These are phyloP conservation scores for Moricandia arvensis DNA, from an alignment of 345 rosid genomes.

Conservation along the genomic window DNA sequence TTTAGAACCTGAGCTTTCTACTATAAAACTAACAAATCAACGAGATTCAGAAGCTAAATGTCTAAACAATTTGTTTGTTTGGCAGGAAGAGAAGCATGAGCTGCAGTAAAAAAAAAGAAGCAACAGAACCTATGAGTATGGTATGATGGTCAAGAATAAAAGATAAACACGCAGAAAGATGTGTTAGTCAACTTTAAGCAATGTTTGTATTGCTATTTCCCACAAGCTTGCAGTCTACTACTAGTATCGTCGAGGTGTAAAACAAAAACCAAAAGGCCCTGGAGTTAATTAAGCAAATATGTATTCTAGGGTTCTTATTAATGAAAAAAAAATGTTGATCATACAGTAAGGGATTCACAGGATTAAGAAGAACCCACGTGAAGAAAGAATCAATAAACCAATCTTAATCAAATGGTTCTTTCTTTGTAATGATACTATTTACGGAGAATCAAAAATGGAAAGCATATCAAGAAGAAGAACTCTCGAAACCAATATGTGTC, in stretches of 20 bases:
- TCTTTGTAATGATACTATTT: neutral
- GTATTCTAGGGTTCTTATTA: constrained; percentile 24
- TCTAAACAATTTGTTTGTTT: neutral
- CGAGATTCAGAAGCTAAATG: neutral
- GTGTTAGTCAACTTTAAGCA: neutral
- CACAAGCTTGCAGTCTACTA: neutral
- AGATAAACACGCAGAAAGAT: constrained; percentile 11
- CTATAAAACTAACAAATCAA: no score
- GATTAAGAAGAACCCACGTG: neutral
- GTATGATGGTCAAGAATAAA: constrained; percentile 21
- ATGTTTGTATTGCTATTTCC: constrained; percentile 12
- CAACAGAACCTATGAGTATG: neutral
- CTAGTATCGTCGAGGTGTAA: neutral
- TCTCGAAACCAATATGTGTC: constrained; percentile 19
- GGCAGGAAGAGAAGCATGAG: constrained; percentile 60
- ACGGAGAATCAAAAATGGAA: constrained; percentile 18
- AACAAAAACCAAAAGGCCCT: neutral
- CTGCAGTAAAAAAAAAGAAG: constrained; percentile 34
- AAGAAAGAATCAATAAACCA: constrained; percentile 14
- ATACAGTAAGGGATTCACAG: neutral
- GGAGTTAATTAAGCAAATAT: constrained; percentile 8
- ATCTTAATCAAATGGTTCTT: neutral
- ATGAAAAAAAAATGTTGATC: constrained; percentile 16
- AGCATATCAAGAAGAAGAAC: constrained; percentile 9
- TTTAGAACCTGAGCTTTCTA: no score